Evolutionary conservation across 495 filamentous ascomycete genomes (phyloP).

Genomic region (Penicillium coprophilum): DNA sequence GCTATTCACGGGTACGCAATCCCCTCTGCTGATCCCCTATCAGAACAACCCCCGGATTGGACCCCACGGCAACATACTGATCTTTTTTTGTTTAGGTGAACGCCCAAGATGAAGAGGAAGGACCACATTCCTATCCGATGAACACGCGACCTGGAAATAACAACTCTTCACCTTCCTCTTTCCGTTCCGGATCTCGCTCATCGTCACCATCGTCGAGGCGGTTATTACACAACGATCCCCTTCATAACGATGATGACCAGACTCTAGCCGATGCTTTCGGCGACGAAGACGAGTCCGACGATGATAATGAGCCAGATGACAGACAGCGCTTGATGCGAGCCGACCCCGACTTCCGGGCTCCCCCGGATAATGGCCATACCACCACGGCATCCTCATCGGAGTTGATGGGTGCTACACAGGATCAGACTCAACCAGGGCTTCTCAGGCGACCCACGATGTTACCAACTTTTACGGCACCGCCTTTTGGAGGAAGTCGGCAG

Average conservation of each 20-base stretch:
- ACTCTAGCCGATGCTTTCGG: slow-evolving; percentile 89
- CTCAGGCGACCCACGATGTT: slow-evolving; percentile 54
- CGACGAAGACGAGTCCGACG: slow-evolving; percentile 67
- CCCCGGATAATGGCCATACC: slow-evolving; percentile 29
- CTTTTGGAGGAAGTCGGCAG: slow-evolving; percentile 45
- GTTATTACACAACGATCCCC: slow-evolving; percentile 53
- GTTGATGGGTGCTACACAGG: slow-evolving; percentile 24
- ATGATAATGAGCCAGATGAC: slow-evolving; percentile 74
- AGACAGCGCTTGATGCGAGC: slow-evolving; percentile 81
- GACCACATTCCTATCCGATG: slow-evolving; percentile 42
- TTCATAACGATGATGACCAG: slow-evolving; percentile 61
- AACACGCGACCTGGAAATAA: slow-evolving; percentile 47
- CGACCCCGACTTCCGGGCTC: slow-evolving; percentile 46
- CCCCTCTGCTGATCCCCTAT: slow-evolving; percentile 29
- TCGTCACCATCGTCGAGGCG: slow-evolving; percentile 67
- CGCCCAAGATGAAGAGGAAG: slow-evolving; percentile 52
- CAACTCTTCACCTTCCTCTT: slow-evolving; percentile 91
- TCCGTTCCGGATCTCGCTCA: slow-evolving; percentile 75
- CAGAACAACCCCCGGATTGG: slow-evolving; percentile 17
- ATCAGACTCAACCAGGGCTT: slow-evolving; percentile 28
- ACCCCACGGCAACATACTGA: slow-evolving; percentile 19
- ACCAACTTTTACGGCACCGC: slow-evolving; percentile 44
- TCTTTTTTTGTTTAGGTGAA: slow-evolving; percentile 44
- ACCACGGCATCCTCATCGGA: slow-evolving; percentile 43
- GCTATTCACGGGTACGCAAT: slow-evolving; percentile 77